A percentile compares a stretch with the other conserved stretches of the same genome.
Conservation (phyloP, 148 eudicot species). For the Nepenthes mirabilis region DNA sequence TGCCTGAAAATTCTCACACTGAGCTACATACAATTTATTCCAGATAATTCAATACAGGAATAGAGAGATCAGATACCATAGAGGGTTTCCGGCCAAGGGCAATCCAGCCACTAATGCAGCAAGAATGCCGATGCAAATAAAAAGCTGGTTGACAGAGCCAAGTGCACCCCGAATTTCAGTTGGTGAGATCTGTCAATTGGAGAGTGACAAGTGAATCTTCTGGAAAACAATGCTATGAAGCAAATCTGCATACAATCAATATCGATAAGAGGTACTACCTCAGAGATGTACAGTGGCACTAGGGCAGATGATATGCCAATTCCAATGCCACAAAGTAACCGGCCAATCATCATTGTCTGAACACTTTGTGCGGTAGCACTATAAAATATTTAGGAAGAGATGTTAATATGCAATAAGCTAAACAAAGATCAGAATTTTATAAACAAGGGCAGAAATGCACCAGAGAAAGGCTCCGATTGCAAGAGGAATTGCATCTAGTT, state of each 20-base stretch:
- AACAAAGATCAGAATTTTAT: slow-evolving; percentile 4
- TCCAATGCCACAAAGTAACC: slow-evolving; percentile 87
- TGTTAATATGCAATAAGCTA: slow-evolving; percentile 6
- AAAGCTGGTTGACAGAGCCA: slow-evolving; percentile 93
- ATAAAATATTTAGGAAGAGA: slow-evolving; percentile 13
- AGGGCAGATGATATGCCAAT: slow-evolving; percentile 96
- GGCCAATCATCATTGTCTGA: slow-evolving; percentile 79
- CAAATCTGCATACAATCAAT: neutral
- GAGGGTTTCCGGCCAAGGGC: slow-evolving; percentile 83
- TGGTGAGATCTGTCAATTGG: slow-evolving; percentile 67
- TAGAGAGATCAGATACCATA: slow-evolving; percentile 36
- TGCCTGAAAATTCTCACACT: no score
- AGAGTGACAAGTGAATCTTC: slow-evolving; percentile 9
- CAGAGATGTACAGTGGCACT: slow-evolving; percentile 93
- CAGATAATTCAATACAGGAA: neutral
- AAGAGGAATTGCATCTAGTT: slow-evolving; percentile 83
- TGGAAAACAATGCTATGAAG: slow-evolving; percentile 1
- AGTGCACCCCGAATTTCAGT: slow-evolving; percentile 98
- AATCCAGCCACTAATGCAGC: slow-evolving; percentile 91
- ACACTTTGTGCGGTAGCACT: slow-evolving; percentile 78
- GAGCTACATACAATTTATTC: neutral
- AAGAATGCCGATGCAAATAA: slow-evolving; percentile 89
- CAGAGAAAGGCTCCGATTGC: slow-evolving; percentile 90
- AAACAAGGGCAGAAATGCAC: slow-evolving; percentile 21
- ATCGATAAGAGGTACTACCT: slow-evolving; percentile 29